Evolutionary conservation across 148 eudicot species (phyloP).

Genomic region (Silene latifolia): DNA sequence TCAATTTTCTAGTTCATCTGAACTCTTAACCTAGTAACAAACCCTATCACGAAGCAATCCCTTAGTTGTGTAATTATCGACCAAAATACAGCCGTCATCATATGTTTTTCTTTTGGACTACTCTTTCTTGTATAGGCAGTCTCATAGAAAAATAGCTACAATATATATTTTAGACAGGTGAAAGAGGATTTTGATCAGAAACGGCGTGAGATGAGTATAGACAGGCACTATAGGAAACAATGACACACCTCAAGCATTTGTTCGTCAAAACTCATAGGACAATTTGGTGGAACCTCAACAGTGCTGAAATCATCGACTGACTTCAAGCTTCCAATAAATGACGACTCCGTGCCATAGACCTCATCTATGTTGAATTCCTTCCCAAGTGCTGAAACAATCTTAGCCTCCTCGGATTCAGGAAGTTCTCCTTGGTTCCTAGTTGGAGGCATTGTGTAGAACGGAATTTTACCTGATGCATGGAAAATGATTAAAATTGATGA

Average conservation of each 20-base stretch:
- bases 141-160: too few relatives aligned
- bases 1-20: too few relatives aligned
- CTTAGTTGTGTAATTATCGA: too few relatives aligned
- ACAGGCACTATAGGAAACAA: not conserved
- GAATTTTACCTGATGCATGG: slow-evolving; percentile 71
- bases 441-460: slow-evolving; percentile 92
- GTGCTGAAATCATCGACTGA: slow-evolving; percentile 63
- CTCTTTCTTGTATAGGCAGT: too few relatives aligned
- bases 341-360: slow-evolving; percentile 72
- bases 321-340: slow-evolving; percentile 83
- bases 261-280: slow-evolving; percentile 69
- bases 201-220: too few relatives aligned
- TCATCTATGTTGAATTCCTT: slow-evolving; percentile 86
- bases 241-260: slow-evolving; percentile 68
- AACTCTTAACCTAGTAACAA: too few relatives aligned
- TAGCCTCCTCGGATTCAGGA: slow-evolving; percentile 62
- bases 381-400: slow-evolving; percentile 74
- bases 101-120: too few relatives aligned
- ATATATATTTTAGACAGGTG: too few relatives aligned
- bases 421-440: slow-evolving; percentile 58
- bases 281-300: slow-evolving; percentile 77
- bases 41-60: too few relatives aligned
- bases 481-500: not conserved
- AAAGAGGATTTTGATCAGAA: too few relatives aligned
- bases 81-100: too few relatives aligned